phyloP scores from a whole-genome alignment of 2,329 filamentous ascomycete genomes.

The Ophiostoma quercus region DNA sequence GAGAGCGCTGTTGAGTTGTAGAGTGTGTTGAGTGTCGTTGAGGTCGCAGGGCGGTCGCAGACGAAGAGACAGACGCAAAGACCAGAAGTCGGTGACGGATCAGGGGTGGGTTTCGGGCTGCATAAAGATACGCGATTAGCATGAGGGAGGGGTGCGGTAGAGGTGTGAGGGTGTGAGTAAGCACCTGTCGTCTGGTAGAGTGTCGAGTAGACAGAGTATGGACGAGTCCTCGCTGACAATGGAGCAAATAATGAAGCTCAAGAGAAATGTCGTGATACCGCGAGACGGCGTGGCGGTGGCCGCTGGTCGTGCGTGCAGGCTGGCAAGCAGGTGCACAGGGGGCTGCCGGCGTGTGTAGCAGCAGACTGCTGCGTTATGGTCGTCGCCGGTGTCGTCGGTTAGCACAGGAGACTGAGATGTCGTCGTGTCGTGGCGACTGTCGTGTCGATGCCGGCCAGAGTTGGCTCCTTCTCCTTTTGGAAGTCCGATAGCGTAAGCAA shows the following conservation, averaged over 20 bases:
- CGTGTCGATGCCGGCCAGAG: neutral
- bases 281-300: constrained; percentile 11
- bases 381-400: neutral
- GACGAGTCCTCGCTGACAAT: neutral
- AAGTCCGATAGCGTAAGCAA: neutral
- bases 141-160: constrained; percentile 14
- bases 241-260: neutral
- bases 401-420: neutral
- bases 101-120: constrained; percentile 23
- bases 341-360: neutral
- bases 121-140: constrained; percentile 19
- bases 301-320: neutral
- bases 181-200: neutral
- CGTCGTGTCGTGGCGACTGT: neutral
- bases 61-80: neutral
- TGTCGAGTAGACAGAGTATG: neutral
- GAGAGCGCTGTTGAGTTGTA: constrained; percentile 9
- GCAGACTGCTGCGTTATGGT: neutral
- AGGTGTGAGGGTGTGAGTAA: neutral
- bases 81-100: neutral
- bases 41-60: constrained; percentile 3
- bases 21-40: neutral
- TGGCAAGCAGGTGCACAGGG: neutral
- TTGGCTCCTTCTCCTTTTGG: neutral
- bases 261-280: constrained; percentile 18